A percentile compares a stretch with the other conserved stretches of the same genome.
Evolutionary conservation across 176 grass and related monocot genomes (phyloP).

Genomic region (Secale cereale): DNA sequence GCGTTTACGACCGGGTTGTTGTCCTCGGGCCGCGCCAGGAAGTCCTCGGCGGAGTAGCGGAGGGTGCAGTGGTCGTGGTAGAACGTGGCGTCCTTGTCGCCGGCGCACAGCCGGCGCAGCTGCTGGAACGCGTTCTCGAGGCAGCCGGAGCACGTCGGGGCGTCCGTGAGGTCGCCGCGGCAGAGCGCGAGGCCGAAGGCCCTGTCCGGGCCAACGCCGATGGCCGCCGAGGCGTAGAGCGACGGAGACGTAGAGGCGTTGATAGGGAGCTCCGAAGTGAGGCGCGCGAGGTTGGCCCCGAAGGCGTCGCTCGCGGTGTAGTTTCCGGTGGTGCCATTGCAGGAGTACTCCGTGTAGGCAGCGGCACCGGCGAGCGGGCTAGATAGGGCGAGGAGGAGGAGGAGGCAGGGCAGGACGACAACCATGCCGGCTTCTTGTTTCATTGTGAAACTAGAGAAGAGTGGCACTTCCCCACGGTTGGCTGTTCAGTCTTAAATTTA

Average conservation of each 20-base stretch:
- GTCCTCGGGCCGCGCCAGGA: slow-evolving; percentile 10
- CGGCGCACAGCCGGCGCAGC: slow-evolving; percentile 39
- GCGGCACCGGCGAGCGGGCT: neutral
- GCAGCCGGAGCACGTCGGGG: slow-evolving; percentile 29
- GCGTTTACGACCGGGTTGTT: slow-evolving; percentile 24
- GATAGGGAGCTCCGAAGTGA: neutral
- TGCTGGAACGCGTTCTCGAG: slow-evolving; percentile 12
- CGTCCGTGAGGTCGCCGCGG: slow-evolving; percentile 41
- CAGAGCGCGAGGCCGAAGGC: slow-evolving; percentile 44
- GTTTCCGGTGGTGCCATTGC: slow-evolving; percentile 27
- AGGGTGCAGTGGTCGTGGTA: slow-evolving; percentile 28
- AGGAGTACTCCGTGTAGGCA: slow-evolving; percentile 10
- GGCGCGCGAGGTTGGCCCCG: slow-evolving; percentile 20
- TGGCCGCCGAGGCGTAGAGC: neutral
- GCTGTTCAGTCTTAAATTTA: neutral
- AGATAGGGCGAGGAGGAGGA: neutral
- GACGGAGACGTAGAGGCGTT: neutral
- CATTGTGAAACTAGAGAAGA: neutral
- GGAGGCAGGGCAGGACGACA: neutral
- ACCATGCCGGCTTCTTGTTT: neutral
- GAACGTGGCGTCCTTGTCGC: slow-evolving; percentile 25
- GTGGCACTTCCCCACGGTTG: neutral
- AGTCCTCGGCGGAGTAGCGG: neutral
- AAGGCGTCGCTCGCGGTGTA: slow-evolving; percentile 23
- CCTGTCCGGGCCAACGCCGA: slow-evolving; percentile 27